Percentiles rank a stretch among this genome's conserved stretches.
These are phyloP conservation scores for Ettlia oleoabundans DNA, from an alignment of 139 green algal genomes.

Conservation along the genomic window DNA sequence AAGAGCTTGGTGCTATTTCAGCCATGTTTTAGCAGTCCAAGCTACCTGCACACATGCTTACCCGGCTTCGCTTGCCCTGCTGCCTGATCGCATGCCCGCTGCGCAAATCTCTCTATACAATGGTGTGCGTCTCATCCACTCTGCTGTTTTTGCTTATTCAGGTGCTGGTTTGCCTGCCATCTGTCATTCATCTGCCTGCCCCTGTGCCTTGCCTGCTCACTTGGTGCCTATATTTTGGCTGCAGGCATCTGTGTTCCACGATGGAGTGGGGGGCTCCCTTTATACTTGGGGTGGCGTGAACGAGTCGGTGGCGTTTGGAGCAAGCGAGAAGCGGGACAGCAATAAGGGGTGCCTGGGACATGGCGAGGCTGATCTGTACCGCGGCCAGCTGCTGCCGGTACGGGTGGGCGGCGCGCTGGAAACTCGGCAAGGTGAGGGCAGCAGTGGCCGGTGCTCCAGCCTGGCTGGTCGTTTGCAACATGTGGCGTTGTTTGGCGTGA, in stretches of 20 bases:
- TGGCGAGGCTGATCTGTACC: conserved; percentile 55
- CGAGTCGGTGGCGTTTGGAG: conserved; percentile 32
- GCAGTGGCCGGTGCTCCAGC: no score
- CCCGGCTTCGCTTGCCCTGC: background rate
- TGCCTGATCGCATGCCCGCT: no score
- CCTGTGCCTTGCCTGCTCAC: background rate
- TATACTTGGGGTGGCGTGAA: conserved; percentile 85
- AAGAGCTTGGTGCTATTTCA: background rate
- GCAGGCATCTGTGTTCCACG: conserved; percentile 34
- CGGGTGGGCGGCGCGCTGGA: conserved; percentile 25
- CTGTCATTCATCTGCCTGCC: no score
- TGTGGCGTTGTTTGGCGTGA: no score
- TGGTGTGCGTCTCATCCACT: no score
- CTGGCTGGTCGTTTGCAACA: no score
- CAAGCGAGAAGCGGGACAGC: conserved; percentile 40
- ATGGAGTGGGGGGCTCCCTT: conserved; percentile 56
- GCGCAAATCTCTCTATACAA: no score
- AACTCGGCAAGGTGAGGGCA: background rate
- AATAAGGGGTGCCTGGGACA: conserved; percentile 80
- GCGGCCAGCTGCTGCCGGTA: conserved; percentile 60
- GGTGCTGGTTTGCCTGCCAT: background rate
- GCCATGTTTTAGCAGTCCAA: background rate
- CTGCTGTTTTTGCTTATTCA: background rate
- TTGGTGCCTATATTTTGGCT: no score
- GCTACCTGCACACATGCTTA: background rate